phyloP scores from a whole-genome alignment of 257 asterid genomes.

The Buddleja alternifolia region DNA sequence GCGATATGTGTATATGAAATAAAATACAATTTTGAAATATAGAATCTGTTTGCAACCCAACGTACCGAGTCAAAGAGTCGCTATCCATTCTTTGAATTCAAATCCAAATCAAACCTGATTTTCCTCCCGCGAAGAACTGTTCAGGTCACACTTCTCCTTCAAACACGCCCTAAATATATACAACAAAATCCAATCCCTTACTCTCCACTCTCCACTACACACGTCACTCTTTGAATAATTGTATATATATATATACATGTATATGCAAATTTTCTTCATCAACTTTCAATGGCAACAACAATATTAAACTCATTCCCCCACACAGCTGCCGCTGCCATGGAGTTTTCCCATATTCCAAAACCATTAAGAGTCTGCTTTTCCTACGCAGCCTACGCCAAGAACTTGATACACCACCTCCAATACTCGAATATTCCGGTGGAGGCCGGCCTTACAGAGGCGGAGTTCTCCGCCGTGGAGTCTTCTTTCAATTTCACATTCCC shows the following conservation, averaged over 20 bases:
- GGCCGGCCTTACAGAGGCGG: conserved; percentile 67
- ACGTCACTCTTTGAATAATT: background rate
- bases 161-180: conserved; percentile 30
- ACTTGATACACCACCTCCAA: conserved; percentile 49
- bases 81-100: background rate
- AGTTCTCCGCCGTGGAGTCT: conserved; percentile 62
- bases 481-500: conserved; percentile 58
- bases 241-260: too few relatives aligned
- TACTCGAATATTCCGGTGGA: conserved; percentile 66
- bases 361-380: conserved; percentile 75
- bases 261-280: background rate
- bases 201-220: background rate
- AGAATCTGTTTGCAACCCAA: too few relatives aligned
- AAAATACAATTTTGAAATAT: too few relatives aligned
- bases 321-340: conserved; percentile 22
- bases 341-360: conserved; percentile 36
- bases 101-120: conserved; percentile 36
- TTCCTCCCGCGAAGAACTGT: conserved; percentile 30
- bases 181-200: conserved; percentile 7
- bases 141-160: conserved; percentile 22
- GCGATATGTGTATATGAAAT: too few relatives aligned
- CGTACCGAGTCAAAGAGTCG: conserved; percentile 26
- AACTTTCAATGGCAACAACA: conserved; percentile 36
- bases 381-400: conserved; percentile 89
- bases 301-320: conserved; percentile 1